Evolutionary conservation across 331 rosid species (phyloP).

Genomic region (Quercus phellos): DNA sequence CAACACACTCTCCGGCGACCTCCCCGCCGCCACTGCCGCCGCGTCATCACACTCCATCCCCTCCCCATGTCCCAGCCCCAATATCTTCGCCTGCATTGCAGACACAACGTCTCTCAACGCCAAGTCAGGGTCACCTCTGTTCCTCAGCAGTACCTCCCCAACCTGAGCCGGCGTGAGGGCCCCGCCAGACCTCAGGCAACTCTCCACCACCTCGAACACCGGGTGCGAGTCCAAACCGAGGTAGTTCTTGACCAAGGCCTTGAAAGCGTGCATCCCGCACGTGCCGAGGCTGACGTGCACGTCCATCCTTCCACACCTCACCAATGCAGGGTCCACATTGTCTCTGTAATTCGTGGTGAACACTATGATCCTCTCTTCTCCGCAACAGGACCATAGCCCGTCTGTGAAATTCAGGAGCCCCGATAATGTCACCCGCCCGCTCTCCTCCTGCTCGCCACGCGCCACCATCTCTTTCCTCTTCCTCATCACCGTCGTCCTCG

Average conservation of each 20-base stretch:
- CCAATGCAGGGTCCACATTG: slow-evolving; percentile 72
- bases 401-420: slow-evolving; percentile 82
- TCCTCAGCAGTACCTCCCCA: slow-evolving; percentile 71
- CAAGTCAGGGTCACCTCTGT: slow-evolving; percentile 48
- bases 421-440: slow-evolving; percentile 74
- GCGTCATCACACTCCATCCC: slow-evolving; percentile 40
- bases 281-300: slow-evolving; percentile 74
- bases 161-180: slow-evolving; percentile 85
- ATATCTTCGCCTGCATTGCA: slow-evolving; percentile 57
- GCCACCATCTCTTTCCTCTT: slow-evolving; percentile 22
- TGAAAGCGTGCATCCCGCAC: slow-evolving; percentile 74
- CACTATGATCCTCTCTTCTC: slow-evolving; percentile 75
- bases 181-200: slow-evolving; percentile 58
- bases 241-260: slow-evolving; percentile 54
- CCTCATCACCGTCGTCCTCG: slow-evolving; percentile 18
- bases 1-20: slow-evolving; percentile 81
- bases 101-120: slow-evolving; percentile 67
- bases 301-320: slow-evolving; percentile 87
- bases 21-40: neutral
- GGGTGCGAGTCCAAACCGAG: slow-evolving; percentile 49
- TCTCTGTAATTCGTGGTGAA: slow-evolving; percentile 74
- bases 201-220: slow-evolving; percentile 54
- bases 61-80: slow-evolving; percentile 20
- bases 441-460: slow-evolving; percentile 29
- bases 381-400: slow-evolving; percentile 85